These are phyloP conservation scores for Zygnema cylindricum DNA, from an alignment of 139 green algal species.

Conservation along the genomic window DNA sequence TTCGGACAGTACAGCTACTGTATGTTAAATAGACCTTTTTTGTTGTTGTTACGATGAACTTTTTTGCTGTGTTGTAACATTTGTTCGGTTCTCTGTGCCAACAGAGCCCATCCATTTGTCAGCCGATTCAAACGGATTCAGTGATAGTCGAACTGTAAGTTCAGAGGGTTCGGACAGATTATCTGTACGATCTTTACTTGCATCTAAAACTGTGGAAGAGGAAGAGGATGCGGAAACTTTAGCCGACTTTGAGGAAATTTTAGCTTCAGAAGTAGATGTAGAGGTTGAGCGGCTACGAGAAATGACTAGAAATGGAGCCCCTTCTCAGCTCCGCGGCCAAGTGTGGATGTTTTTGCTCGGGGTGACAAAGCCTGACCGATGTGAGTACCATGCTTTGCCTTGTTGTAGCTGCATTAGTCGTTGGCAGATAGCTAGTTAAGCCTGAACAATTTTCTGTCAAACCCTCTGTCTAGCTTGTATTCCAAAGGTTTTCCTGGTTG, in stretches of 20 bases:
- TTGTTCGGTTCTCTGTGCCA: too few species aligned
- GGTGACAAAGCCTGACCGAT: conserved; percentile 10
- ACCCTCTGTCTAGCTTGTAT: too few species aligned
- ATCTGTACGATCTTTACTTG: background rate
- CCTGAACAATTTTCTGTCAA: too few species aligned
- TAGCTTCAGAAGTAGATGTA: conserved; percentile 6
- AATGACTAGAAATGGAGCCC: background rate
- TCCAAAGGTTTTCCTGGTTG: too few species aligned
- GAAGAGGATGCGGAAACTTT: conserved; percentile 8
- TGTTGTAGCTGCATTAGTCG: too few species aligned
- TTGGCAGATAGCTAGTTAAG: too few species aligned
- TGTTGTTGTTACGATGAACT: background rate
- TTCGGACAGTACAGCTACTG: too few species aligned
- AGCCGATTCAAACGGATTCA: background rate
- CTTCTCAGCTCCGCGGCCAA: background rate
- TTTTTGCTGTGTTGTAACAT: too few species aligned
- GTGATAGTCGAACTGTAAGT: background rate
- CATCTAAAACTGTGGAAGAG: background rate
- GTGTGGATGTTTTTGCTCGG: conserved; percentile 30
- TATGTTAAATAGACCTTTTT: background rate
- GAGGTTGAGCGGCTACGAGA: background rate
- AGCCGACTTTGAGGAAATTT: conserved; percentile 17
- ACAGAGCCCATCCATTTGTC: background rate
- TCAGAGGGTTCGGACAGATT: background rate
- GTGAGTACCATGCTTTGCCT: background rate